phyloP scores from a whole-genome alignment of 345 rosid species.

The Lumnitzera littorea region DNA sequence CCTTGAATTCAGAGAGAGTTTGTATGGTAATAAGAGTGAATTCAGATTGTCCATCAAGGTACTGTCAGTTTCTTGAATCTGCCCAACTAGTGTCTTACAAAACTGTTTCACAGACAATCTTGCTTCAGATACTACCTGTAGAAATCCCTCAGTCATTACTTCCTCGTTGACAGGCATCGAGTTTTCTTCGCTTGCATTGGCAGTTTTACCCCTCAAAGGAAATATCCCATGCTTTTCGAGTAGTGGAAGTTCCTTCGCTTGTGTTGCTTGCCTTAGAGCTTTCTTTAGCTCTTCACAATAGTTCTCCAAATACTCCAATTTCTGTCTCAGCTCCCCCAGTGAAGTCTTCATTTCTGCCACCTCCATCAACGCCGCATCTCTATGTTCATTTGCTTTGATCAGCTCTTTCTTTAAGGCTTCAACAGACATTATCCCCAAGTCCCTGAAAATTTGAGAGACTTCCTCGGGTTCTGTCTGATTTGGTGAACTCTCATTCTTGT shows the following conservation, averaged over 20 bases:
- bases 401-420: constrained; percentile 70
- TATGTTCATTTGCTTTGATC: constrained; percentile 63
- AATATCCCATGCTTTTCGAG: constrained; percentile 26
- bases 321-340: constrained; percentile 58
- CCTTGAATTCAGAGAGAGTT: constrained; percentile 49
- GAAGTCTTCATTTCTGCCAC: constrained; percentile 78
- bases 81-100: constrained; percentile 63
- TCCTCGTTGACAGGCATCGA: constrained; percentile 80
- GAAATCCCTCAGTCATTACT: constrained; percentile 83
- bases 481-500: constrained; percentile 56
- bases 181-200: constrained; percentile 25
- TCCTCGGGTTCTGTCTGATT: constrained; percentile 68
- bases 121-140: constrained; percentile 91
- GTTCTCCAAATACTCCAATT: constrained; percentile 73
- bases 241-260: constrained; percentile 21
- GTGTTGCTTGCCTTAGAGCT: constrained; percentile 62
- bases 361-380: constrained; percentile 67
- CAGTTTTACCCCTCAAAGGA: constrained; percentile 28
- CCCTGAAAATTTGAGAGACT: constrained; percentile 60
- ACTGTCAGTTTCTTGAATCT: constrained; percentile 62
- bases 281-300: constrained; percentile 81
- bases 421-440: constrained; percentile 41
- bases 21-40: constrained; percentile 56
- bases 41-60: constrained; percentile 50
- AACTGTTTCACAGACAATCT: constrained; percentile 90